A percentile compares a stretch with the other conserved stretches of the same genome.
Conservation (phyloP, 441 rosid species). For the Gossypium davidsonii region DNA sequence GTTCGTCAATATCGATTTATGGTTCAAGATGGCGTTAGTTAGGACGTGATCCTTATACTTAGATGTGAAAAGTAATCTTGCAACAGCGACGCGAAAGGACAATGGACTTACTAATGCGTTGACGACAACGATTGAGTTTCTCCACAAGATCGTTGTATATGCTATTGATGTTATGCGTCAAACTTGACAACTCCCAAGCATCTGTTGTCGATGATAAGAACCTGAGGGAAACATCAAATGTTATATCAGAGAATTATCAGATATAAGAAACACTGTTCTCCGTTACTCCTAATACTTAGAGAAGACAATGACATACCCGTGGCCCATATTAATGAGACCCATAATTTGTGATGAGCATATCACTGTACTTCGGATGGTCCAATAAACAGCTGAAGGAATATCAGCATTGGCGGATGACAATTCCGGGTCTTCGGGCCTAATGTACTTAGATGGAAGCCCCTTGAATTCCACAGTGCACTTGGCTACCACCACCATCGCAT, state of each 20-base stretch:
- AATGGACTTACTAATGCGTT: constrained; percentile 26
- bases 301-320: constrained; percentile 26
- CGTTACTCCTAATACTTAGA: neutral
- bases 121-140: constrained; percentile 28
- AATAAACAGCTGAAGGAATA: constrained; percentile 42
- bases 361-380: constrained; percentile 33
- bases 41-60: neutral
- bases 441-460: constrained; percentile 34
- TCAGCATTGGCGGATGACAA: constrained; percentile 22
- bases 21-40: neutral
- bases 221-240: constrained; percentile 15
- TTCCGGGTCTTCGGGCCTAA: constrained; percentile 25
- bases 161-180: constrained; percentile 34
- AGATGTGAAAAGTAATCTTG: neutral
- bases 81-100: neutral
- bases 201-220: constrained; percentile 30
- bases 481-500: constrained; percentile 29
- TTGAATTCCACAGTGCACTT: constrained; percentile 35
- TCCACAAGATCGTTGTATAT: constrained; percentile 26
- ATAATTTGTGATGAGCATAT: constrained; percentile 32
- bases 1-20: neutral
- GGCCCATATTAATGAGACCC: constrained; percentile 28
- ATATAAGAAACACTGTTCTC: neutral
- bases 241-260: neutral
- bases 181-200: constrained; percentile 40